A percentile compares a stretch with the other conserved stretches of the same genome.
Evolutionary conservation across 1,139 yeast genomes (phyloP).

Genomic region (Debaryomyces subglobosus): DNA sequence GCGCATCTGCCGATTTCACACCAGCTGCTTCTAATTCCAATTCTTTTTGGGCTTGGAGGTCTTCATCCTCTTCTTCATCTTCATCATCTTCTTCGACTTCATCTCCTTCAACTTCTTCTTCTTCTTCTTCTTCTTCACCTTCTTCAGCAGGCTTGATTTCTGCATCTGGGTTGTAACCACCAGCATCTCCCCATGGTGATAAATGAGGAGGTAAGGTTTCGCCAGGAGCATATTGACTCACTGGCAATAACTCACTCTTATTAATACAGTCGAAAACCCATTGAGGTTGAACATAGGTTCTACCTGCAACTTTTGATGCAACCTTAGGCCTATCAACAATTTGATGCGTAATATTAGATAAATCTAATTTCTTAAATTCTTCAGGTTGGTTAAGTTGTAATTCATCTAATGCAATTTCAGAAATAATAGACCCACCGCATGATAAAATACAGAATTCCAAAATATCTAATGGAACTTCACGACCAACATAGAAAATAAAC

Average conservation of each 20-base stretch:
- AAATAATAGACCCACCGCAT: constrained; percentile 83
- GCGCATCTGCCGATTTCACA: constrained; percentile 64
- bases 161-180: constrained; percentile 83
- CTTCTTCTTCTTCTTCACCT: constrained; percentile 52
- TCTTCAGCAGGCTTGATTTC: constrained; percentile 36
- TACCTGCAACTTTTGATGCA: constrained; percentile 76
- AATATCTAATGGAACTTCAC: constrained; percentile 94
- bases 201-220: constrained; percentile 95
- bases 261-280: constrained; percentile 95
- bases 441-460: constrained; percentile 86
- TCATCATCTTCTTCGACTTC: constrained; percentile 51
- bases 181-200: constrained; percentile 98
- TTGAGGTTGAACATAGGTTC: constrained; percentile 96
- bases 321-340: constrained; percentile 90
- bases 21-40: constrained; percentile 91
- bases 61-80: constrained; percentile 59
- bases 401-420: constrained; percentile 89
- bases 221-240: constrained; percentile 86
- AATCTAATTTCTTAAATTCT: constrained; percentile 53
- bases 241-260: constrained; percentile 73
- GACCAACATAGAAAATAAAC: constrained; percentile 83
- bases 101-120: constrained; percentile 51
- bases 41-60: constrained; percentile 74
- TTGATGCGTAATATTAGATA: constrained; percentile 84
- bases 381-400: constrained; percentile 47